These are phyloP conservation scores for Dendrocalamus latiflorus DNA, from an alignment of 202 grass and related monocot species.

Conservation along the genomic window DNA sequence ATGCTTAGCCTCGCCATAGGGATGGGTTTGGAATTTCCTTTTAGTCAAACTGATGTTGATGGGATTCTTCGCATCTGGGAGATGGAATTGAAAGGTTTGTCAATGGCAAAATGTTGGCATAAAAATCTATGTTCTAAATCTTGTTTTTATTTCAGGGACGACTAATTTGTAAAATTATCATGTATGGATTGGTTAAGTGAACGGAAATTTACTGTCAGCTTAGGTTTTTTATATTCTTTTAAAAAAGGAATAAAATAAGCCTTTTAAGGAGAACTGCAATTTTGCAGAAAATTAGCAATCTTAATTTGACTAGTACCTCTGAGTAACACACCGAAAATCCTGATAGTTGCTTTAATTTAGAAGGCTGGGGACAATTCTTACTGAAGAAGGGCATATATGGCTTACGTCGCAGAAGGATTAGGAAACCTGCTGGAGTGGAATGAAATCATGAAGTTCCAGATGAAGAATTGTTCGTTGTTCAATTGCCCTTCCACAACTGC, in stretches of 20 bases:
- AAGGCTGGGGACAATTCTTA: slow-evolving; percentile 25
- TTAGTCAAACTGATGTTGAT: slow-evolving; percentile 25
- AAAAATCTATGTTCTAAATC: no score
- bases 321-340: not conserved
- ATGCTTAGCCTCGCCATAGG: slow-evolving; percentile 52
- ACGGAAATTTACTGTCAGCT: no score
- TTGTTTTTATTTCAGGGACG: no score
- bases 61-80: slow-evolving; percentile 37
- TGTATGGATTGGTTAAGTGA: no score
- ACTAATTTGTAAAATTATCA: no score
- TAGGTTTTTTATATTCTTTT: no score
- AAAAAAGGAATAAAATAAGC: no score
- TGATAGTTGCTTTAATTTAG: slow-evolving; percentile 39
- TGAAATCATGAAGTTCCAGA: slow-evolving; percentile 64
- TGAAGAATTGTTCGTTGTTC: slow-evolving; percentile 71
- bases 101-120: not conserved
- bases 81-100: slow-evolving; percentile 69
- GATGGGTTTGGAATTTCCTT: slow-evolving; percentile 50
- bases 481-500: slow-evolving; percentile 81
- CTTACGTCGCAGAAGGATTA: slow-evolving; percentile 74
- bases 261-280: no score
- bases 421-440: slow-evolving; percentile 50
- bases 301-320: not conserved
- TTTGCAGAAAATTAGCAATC: no score
- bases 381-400: slow-evolving; percentile 63